Evolutionary conservation across 805 yeast species (phyloP).

Genomic region (Yarrowia sp.): DNA sequence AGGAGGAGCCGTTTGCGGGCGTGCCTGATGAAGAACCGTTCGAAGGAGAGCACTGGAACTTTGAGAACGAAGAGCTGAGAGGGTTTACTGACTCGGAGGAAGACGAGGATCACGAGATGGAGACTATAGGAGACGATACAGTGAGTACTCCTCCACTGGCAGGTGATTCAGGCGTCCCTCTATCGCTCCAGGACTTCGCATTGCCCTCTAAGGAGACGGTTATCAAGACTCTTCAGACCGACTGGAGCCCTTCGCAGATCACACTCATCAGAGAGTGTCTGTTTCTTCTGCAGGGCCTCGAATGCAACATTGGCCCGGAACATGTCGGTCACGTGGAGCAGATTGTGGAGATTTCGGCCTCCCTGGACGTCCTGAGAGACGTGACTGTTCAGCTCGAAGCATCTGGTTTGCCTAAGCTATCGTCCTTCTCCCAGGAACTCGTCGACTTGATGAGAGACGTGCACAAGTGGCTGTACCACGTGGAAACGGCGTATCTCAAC

Average conservation of each 20-base stretch:
- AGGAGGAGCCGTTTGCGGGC: not conserved
- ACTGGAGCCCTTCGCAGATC: not conserved
- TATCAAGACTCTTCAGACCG: not conserved
- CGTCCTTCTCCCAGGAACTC: not conserved
- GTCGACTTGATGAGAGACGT: not conserved
- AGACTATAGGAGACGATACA: not conserved
- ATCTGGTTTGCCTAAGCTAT: not conserved
- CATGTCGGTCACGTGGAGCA: conserved; percentile 8
- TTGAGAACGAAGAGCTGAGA: conserved; percentile 5
- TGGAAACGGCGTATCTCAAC: not conserved
- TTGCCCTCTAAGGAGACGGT: not conserved
- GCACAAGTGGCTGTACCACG: not conserved
- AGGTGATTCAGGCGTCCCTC: not conserved
- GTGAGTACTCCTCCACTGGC: not conserved
- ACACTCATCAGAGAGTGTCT: conserved; percentile 2
- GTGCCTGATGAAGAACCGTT: not conserved
- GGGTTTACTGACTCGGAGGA: conserved; percentile 15
- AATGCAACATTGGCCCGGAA: not conserved
- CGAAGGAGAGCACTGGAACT: conserved; percentile 8
- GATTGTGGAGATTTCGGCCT: not conserved
- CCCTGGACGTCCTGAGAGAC: not conserved
- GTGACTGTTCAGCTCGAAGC: not conserved
- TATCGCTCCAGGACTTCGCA: not conserved
- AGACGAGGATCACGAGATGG: not conserved
- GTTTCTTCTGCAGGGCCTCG: not conserved